phyloP scores from a whole-genome alignment of 805 yeast species.

The Nakazawaea wickerhamii region DNA sequence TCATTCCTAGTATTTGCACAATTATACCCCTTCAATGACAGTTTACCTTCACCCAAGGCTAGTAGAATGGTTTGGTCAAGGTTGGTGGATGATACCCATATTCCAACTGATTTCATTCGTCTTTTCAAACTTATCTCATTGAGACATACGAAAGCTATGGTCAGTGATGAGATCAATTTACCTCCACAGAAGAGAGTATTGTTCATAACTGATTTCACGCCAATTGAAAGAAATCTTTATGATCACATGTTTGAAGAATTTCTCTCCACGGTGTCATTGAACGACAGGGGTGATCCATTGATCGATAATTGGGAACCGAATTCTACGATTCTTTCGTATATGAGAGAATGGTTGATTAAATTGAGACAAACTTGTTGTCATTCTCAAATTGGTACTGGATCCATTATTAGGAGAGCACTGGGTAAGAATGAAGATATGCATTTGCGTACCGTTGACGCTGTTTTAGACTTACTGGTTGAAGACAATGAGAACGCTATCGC shows the following conservation, averaged over 20 bases:
- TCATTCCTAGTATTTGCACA: constrained; percentile 67
- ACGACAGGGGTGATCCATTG: constrained; percentile 45
- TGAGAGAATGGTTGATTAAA: constrained; percentile 64
- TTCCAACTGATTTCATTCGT: constrained; percentile 37
- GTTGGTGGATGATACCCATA: constrained; percentile 13
- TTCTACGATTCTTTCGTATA: constrained; percentile 31
- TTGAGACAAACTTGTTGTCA: constrained; percentile 82
- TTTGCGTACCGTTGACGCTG: constrained; percentile 56
- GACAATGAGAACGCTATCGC: constrained; percentile 46
- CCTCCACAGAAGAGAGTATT: constrained; percentile 76
- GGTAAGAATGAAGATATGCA: constrained; percentile 17
- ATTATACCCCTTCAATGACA: constrained; percentile 55
- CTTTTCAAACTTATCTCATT: constrained; percentile 54
- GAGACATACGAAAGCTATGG: constrained; percentile 83
- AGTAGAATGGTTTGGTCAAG: constrained; percentile 24
- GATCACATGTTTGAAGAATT: constrained; percentile 59
- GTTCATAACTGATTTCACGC: constrained; percentile 68
- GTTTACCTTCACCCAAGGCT: constrained; percentile 15
- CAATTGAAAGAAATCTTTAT: constrained; percentile 83
- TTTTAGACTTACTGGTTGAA: constrained; percentile 58
- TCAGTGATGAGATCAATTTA: constrained; percentile 64
- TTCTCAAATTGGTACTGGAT: constrained; percentile 39
- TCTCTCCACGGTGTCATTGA: constrained; percentile 46
- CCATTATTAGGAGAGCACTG: constrained; percentile 5
- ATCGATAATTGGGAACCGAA: constrained; percentile 45